phyloP scores from a whole-genome alignment of 2,329 filamentous ascomycete genomes.

The Tolypocladium inflatum region DNA sequence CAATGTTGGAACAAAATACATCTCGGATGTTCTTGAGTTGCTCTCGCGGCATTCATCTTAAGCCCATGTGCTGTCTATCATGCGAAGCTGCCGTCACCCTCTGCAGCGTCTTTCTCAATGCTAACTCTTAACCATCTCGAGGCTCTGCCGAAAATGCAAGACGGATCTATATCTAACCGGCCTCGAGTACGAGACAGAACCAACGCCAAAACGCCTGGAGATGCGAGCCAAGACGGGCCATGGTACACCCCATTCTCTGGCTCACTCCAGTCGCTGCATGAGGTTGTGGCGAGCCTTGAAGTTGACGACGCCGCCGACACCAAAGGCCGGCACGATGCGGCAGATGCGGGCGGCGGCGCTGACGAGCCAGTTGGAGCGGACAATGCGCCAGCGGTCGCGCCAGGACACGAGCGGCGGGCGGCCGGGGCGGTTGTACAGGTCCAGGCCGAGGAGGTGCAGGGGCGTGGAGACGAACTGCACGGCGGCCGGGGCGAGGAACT shows the following conservation, averaged over 20 bases:
- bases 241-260: neutral
- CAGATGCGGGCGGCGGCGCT: constrained; percentile 69
- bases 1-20: neutral
- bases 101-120: neutral
- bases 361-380: constrained; percentile 67
- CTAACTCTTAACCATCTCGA: neutral
- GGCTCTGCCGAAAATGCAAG: neutral
- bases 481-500: constrained; percentile 70
- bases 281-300: constrained; percentile 55
- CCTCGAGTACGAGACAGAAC: neutral
- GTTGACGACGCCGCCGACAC: constrained; percentile 81
- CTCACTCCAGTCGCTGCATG: constrained; percentile 49
- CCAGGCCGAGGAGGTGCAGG: constrained; percentile 73
- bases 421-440: constrained; percentile 68
- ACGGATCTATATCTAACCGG: neutral
- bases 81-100: neutral
- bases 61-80: neutral
- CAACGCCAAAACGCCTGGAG: neutral
- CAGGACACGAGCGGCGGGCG: constrained; percentile 25
- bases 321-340: constrained; percentile 82
- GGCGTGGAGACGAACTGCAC: constrained; percentile 77
- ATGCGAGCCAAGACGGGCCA: neutral
- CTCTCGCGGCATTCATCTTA: neutral
- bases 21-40: neutral
- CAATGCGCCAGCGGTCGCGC: constrained; percentile 52